Evolutionary conservation across 805 yeast genomes (phyloP).

Genomic region (Wickerhamiella sorbophila): DNA sequence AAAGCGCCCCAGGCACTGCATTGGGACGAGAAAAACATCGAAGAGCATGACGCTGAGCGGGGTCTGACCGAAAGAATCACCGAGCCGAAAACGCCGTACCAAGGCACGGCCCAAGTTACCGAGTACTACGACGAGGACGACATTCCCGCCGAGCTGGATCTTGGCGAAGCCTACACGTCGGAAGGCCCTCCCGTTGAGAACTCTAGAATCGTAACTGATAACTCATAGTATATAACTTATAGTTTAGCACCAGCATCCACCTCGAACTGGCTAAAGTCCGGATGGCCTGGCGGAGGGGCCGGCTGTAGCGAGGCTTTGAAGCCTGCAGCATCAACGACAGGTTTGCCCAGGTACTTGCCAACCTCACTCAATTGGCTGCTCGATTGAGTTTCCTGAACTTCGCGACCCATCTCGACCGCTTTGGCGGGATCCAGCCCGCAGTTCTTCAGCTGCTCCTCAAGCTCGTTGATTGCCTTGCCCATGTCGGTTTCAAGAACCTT

Average conservation of each 20-base stretch:
- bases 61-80: constrained; percentile 17
- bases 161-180: constrained; percentile 9
- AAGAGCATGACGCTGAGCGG: constrained; percentile 16
- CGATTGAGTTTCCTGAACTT: neutral
- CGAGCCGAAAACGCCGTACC: constrained; percentile 21
- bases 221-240: neutral
- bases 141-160: constrained; percentile 14
- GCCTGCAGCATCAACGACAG: constrained; percentile 3
- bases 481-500: neutral
- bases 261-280: constrained; percentile 4
- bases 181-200: neutral
- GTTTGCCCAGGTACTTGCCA: constrained; percentile 3
- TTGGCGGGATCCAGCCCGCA: neutral
- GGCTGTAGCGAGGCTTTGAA: constrained; percentile 7
- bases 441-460: neutral
- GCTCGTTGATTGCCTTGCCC: neutral
- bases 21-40: constrained; percentile 16
- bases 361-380: no score
- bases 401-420: neutral
- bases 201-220: neutral
- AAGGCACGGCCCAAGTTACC: constrained; percentile 20
- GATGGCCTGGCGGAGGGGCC: constrained; percentile 6
- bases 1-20: constrained; percentile 18
- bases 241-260: constrained; percentile 9
- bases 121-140: constrained; percentile 22